Evolutionary conservation across 2,329 filamentous ascomycete species (phyloP).

Genomic region (Xylariaceae sp.): DNA sequence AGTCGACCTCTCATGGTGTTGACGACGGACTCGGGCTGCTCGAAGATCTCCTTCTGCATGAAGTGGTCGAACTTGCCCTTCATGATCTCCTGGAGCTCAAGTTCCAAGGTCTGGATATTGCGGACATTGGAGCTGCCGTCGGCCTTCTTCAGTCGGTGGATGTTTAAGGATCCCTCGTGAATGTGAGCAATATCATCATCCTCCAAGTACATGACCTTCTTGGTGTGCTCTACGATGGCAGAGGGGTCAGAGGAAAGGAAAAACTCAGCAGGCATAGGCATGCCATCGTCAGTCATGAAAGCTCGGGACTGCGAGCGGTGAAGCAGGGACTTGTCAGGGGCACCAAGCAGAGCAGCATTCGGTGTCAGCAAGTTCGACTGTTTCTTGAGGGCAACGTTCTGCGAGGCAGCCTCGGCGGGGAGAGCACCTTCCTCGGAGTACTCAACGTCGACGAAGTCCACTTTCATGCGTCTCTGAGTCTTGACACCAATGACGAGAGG

Average conservation of each 20-base stretch:
- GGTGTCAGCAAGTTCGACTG: constrained; percentile 67
- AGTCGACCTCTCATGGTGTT: constrained; percentile 99
- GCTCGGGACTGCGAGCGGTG: constrained; percentile 98
- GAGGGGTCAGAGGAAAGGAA: constrained; percentile 99
- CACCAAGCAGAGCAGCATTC: constrained; percentile 65
- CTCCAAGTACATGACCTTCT: constrained; percentile 99
- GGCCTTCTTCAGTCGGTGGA: constrained; percentile 95
- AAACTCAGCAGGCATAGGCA: constrained; percentile 97
- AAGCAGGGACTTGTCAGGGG: constrained; percentile 94
- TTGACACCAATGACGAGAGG: constrained; percentile 95
- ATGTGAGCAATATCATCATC: constrained; percentile 99
- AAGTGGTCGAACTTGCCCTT: constrained; percentile 99
- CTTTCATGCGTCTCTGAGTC: constrained; percentile 99
- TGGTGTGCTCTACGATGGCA: constrained; percentile 98
- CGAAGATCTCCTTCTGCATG: constrained; percentile 99
- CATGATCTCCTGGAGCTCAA: constrained; percentile 99
- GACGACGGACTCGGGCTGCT: constrained; percentile 98
- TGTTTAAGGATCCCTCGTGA: constrained; percentile 97
- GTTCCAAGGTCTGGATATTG: constrained; percentile 96
- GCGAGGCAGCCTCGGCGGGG: constrained; percentile 88
- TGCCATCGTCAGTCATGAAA: constrained; percentile 97
- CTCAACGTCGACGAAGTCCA: constrained; percentile 99
- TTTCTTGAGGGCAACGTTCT: constrained; percentile 97
- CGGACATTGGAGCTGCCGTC: constrained; percentile 96
- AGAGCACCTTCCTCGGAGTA: constrained; percentile 85